Evolutionary conservation across 1,284 basidiomycete species (phyloP).

Genomic region (Pterulicium gracile): DNA sequence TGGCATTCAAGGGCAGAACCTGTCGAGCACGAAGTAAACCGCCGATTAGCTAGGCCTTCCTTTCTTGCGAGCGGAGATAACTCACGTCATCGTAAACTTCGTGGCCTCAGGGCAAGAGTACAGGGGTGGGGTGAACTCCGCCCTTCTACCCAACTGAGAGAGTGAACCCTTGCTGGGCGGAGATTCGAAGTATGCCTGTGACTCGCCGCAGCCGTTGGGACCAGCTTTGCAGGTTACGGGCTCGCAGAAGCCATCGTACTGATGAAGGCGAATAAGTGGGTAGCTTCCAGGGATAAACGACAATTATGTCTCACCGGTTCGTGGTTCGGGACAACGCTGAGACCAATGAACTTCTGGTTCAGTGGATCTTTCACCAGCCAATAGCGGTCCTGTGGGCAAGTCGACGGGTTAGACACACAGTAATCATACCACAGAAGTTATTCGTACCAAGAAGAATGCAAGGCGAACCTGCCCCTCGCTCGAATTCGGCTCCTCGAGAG

Average conservation of each 20-base stretch:
- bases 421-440: too few relatives aligned
- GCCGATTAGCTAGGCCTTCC: too few relatives aligned
- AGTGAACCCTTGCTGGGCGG: too few relatives aligned
- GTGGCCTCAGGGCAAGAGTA: not conserved
- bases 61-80: too few relatives aligned
- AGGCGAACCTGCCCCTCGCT: too few relatives aligned
- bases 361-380: constrained; percentile 1
- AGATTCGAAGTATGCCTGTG: not conserved
- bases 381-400: not conserved
- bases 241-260: not conserved
- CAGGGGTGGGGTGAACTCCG: not conserved
- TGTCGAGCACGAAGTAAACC: too few relatives aligned
- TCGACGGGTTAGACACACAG: too few relatives aligned
- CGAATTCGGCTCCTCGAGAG: too few relatives aligned
- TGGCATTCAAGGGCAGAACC: too few relatives aligned
- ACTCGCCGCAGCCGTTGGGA: not conserved
- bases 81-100: constrained; percentile 2
- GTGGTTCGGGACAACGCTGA: not conserved
- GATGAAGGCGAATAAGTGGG: not conserved
- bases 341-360: not conserved
- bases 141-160: too few relatives aligned
- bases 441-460: too few relatives aligned
- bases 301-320: constrained; percentile 1
- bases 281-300: not conserved
- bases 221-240: not conserved